phyloP scores from a whole-genome alignment of 805 yeast genomes.

The Ascoidea rubescens region DNA sequence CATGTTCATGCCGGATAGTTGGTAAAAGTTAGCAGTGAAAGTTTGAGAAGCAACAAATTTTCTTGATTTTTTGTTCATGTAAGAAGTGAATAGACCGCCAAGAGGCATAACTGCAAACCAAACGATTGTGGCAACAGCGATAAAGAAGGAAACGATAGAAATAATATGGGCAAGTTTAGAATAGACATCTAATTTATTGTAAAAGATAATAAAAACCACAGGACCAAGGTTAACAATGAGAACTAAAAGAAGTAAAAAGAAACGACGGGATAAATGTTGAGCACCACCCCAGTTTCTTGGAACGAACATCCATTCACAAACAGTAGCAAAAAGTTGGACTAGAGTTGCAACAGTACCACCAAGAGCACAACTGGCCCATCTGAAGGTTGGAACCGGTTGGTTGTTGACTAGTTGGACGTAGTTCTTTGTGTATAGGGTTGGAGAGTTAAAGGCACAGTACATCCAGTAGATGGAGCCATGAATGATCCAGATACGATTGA shows the following conservation, averaged over 20 bases:
- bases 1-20: conserved; percentile 79
- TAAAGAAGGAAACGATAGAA: conserved; percentile 77
- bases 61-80: conserved; percentile 76
- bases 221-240: conserved; percentile 72
- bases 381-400: conserved; percentile 77
- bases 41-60: conserved; percentile 87
- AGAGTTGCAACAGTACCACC: conserved; percentile 82
- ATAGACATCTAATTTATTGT: conserved; percentile 51
- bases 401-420: conserved; percentile 74
- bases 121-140: conserved; percentile 69
- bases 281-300: conserved; percentile 99
- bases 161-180: conserved; percentile 68
- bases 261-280: conserved; percentile 84
- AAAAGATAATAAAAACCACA: conserved; percentile 70
- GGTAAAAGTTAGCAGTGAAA: conserved; percentile 83
- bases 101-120: conserved; percentile 93
- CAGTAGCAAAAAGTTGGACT: conserved; percentile 76
- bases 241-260: conserved; percentile 56
- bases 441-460: conserved; percentile 87
- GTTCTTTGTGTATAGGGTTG: conserved; percentile 77
- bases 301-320: conserved; percentile 90
- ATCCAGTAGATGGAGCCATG: conserved; percentile 89
- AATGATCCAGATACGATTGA: conserved; percentile 96
- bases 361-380: conserved; percentile 87
- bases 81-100: conserved; percentile 93